These are phyloP conservation scores for Brassica cretica DNA, from an alignment of 345 rosid genomes.

Conservation along the genomic window DNA sequence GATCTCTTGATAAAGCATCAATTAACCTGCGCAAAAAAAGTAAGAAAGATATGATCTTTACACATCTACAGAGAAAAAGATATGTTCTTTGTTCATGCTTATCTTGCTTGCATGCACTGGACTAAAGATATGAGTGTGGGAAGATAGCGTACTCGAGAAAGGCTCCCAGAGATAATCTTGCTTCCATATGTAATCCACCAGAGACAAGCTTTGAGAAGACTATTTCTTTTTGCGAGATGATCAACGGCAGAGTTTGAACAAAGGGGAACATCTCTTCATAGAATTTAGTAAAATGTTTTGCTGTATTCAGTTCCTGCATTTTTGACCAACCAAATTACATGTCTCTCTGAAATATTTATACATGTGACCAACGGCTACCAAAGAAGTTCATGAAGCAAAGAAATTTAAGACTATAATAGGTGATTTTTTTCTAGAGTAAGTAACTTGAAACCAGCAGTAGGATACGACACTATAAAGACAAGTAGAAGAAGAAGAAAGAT, in stretches of 20 bases:
- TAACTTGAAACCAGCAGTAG: no score
- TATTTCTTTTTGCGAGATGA: slow-evolving; percentile 57
- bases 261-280: slow-evolving; percentile 67
- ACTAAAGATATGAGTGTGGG: neutral
- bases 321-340: slow-evolving; percentile 5
- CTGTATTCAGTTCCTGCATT: slow-evolving; percentile 75
- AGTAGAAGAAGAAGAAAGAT: neutral
- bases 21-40: slow-evolving; percentile 52
- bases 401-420: no score
- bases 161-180: slow-evolving; percentile 79
- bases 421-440: no score
- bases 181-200: slow-evolving; percentile 65
- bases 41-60: neutral
- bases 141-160: slow-evolving; percentile 56
- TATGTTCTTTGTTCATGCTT: neutral
- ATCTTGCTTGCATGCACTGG: neutral
- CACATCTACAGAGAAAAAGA: neutral
- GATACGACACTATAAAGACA: neutral
- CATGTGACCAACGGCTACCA: neutral
- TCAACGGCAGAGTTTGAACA: slow-evolving; percentile 65
- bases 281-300: slow-evolving; percentile 70
- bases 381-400: neutral
- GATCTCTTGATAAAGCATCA: slow-evolving; percentile 76
- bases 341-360: neutral
- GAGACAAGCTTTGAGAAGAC: slow-evolving; percentile 62